phyloP scores from a whole-genome alignment of 345 rosid genomes.

The Eucalyptus fibrosa region DNA sequence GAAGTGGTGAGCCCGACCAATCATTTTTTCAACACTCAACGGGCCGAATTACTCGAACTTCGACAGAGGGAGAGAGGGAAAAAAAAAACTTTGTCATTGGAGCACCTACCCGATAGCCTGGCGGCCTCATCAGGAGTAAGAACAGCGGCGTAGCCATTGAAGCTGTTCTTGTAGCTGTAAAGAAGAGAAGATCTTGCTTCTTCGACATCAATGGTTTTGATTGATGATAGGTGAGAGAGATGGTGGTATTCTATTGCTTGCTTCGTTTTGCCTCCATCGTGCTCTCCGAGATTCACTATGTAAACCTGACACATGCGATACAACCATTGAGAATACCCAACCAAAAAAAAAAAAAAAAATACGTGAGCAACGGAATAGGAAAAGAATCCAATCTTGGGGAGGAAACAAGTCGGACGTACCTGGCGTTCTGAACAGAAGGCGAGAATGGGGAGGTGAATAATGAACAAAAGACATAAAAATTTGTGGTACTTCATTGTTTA shows the following conservation, averaged over 20 bases:
- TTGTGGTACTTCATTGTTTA: not conserved
- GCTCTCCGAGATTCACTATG: constrained; percentile 59
- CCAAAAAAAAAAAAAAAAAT: too few relatives aligned
- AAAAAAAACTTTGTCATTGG: not conserved
- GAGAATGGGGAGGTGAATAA: not conserved
- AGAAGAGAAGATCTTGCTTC: constrained; percentile 55
- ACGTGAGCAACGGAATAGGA: not conserved
- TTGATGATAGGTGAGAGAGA: constrained; percentile 39
- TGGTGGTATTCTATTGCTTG: constrained; percentile 58
- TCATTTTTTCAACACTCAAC: too few relatives aligned
- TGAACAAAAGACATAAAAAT: not conserved
- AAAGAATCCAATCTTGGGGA: not conserved
- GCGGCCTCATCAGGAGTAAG: constrained; percentile 58
- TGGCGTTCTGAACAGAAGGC: not conserved
- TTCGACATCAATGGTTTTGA: constrained; percentile 47
- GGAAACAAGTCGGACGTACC: not conserved
- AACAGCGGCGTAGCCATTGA: constrained; percentile 76
- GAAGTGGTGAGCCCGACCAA: too few relatives aligned
- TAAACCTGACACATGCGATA: constrained; percentile 25
- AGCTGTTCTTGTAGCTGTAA: constrained; percentile 83
- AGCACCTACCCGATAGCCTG: constrained; percentile 35
- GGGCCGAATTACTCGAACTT: not conserved
- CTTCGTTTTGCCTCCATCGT: constrained; percentile 32
- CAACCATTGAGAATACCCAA: not conserved
- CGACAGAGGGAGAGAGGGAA: not conserved